phyloP scores from a whole-genome alignment of 768 basidiomycete species.

The Boletus rubropictus region DNA sequence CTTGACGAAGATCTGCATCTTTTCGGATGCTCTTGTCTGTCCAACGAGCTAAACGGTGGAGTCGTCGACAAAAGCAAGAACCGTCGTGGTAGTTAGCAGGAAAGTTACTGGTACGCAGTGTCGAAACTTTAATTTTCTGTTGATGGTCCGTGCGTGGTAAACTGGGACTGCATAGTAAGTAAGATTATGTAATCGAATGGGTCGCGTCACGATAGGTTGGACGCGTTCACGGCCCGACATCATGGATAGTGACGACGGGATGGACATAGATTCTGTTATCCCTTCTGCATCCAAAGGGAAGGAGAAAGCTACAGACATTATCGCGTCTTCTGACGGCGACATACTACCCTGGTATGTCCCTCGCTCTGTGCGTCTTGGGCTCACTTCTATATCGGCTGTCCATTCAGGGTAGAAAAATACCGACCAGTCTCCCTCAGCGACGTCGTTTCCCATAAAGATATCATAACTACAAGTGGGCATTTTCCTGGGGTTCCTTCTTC shows the following conservation, averaged over 20 bases:
- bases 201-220: constrained; percentile 12
- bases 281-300: constrained; percentile 54
- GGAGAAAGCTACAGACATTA: constrained; percentile 51
- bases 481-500: background rate
- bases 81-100: constrained; percentile 30
- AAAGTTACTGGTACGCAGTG: constrained; percentile 11
- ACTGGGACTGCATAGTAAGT: background rate
- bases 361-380: background rate
- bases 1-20: constrained; percentile 98
- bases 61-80: constrained; percentile 85
- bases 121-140: constrained; percentile 31
- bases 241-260: constrained; percentile 56
- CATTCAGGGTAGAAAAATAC: constrained; percentile 92
- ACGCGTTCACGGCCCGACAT: background rate
- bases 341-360: constrained; percentile 75
- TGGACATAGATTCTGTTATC: constrained; percentile 38
- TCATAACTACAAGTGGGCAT: constrained; percentile 78
- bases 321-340: constrained; percentile 46
- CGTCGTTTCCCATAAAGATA: constrained; percentile 95
- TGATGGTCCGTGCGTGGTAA: constrained; percentile 42
- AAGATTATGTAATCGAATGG: constrained; percentile 2
- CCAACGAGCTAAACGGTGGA: constrained; percentile 88
- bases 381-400: background rate
- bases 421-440: constrained; percentile 86
- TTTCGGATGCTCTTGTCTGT: constrained; percentile 74